Evolutionary conservation across 345 rosid species (phyloP).

Genomic region (Pugionium dolabratum): DNA sequence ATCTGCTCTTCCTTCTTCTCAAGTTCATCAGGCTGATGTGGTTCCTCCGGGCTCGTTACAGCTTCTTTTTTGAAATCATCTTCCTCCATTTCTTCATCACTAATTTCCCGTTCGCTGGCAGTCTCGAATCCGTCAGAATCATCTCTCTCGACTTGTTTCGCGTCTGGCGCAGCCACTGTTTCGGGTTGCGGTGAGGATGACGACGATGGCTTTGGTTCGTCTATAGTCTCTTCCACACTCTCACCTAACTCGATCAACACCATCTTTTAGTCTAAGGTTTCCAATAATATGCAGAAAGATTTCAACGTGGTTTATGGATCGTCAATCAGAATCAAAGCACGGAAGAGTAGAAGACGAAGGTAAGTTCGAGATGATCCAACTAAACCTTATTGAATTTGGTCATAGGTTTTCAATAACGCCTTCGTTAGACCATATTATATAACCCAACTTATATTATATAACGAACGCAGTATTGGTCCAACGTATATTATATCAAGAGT

Average conservation of each 20-base stretch:
- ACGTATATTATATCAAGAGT: no score
- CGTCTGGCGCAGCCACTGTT: constrained; percentile 33
- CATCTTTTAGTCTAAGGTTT: constrained; percentile 45
- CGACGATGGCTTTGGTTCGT: constrained; percentile 11
- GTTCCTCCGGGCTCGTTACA: constrained; percentile 22
- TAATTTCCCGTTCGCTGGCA: constrained; percentile 73
- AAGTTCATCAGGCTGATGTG: constrained; percentile 4
- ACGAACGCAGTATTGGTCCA: no score
- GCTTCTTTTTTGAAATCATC: constrained; percentile 13
- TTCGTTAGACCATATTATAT: no score
- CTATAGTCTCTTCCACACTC: constrained; percentile 25
- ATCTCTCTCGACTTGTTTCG: constrained; percentile 40
- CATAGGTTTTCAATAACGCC: background rate
- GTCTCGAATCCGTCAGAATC: constrained; percentile 89
- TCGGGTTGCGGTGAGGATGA: constrained; percentile 22
- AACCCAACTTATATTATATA: no score
- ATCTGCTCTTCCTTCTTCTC: constrained; percentile 29
- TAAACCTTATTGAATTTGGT: background rate
- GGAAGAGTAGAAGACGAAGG: constrained; percentile 11
- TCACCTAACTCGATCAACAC: constrained; percentile 50
- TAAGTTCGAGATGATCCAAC: background rate
- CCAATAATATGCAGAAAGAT: background rate
- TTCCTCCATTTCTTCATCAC: constrained; percentile 47
- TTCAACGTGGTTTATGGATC: background rate
- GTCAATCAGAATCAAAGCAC: constrained; percentile 24